Conservation (phyloP, 2,329 filamentous ascomycete species). For the Colletotrichum acutatum region DNA sequence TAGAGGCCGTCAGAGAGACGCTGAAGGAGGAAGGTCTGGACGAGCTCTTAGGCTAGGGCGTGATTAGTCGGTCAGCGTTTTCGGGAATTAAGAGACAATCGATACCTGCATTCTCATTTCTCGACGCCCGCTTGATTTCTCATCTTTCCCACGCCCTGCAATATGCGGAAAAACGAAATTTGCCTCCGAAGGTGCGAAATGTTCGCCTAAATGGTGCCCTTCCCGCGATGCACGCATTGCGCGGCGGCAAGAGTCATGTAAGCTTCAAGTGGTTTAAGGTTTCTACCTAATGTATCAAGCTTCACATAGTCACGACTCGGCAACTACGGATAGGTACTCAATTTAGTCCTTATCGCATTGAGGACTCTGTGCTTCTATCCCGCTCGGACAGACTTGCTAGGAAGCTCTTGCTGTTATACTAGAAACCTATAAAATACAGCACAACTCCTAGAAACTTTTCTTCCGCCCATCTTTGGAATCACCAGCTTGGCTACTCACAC, state of each 20-base stretch:
- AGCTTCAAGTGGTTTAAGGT: background rate
- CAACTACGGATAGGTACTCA: background rate
- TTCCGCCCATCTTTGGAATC: background rate
- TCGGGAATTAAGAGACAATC: background rate
- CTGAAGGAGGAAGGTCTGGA: constrained; percentile 47
- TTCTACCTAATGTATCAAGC: background rate
- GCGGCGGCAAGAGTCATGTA: background rate
- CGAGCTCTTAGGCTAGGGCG: constrained; percentile 40
- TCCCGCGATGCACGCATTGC: background rate
- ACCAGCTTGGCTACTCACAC: background rate
- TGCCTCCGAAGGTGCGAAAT: background rate
- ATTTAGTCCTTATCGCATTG: background rate
- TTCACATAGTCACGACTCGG: background rate
- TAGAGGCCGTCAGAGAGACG: constrained; percentile 49
- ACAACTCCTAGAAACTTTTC: background rate
- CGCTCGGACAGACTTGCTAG: background rate
- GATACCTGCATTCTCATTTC: background rate
- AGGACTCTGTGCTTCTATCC: background rate
- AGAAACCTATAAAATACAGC: background rate
- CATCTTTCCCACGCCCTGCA: background rate
- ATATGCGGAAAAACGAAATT: background rate
- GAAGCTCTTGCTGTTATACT: background rate
- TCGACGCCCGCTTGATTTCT: background rate
- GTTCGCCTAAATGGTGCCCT: background rate
- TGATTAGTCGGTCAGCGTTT: background rate